Evolutionary conservation across 768 basidiomycete species (phyloP), one percentile per base, ranked within the genome.

Genomic region (Leccinellum luteum): DNA sequence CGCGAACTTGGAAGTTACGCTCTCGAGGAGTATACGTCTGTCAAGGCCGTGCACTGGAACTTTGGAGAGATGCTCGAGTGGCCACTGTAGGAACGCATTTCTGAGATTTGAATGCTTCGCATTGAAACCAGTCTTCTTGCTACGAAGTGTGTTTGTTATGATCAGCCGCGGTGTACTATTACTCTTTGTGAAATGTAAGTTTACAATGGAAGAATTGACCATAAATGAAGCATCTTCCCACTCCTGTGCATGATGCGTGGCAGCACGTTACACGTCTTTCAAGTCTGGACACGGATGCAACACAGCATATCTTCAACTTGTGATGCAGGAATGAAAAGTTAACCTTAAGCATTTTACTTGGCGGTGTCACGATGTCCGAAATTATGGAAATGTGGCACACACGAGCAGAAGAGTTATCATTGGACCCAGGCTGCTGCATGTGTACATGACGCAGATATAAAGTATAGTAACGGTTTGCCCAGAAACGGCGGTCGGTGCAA

Each of bases 1-100:
- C 86, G 93, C 54, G 93, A 95, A 70, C 84, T 95, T 55, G 93
- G 93, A 43, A 86, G 85, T 68, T 85, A 92, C 63, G 92, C 90
- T 23, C 79, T 94, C 55, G 85, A 89, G 9, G 90, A 93, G 69
- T 94, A 93, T 65, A 91, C 87, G 0, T 89, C 85, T 15, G 82
- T 89, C 64, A 92, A 84, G 75, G 88, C 90, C 15, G 78, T 94
- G 21, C 90, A 92, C 65, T 93, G 90, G 90, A 92, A 93, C 72
- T 91, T 88, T 63, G 90, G 89, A 4, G 90, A 91, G 73, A 84
- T 83, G 65, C 71, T 88, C 31, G 85, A 85, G 23, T 92, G 90
- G 89, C 90, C 90, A 3, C 74, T 92, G 65, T 91, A 74, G 51
- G 48, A 43, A 48, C 5, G 32, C 2, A 34, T 50, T 35, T 53